Evolutionary conservation across 1,284 basidiomycete genomes (phyloP), one percentile per base, ranked within the genome.

Genomic region (Ustilago bromivora): DNA sequence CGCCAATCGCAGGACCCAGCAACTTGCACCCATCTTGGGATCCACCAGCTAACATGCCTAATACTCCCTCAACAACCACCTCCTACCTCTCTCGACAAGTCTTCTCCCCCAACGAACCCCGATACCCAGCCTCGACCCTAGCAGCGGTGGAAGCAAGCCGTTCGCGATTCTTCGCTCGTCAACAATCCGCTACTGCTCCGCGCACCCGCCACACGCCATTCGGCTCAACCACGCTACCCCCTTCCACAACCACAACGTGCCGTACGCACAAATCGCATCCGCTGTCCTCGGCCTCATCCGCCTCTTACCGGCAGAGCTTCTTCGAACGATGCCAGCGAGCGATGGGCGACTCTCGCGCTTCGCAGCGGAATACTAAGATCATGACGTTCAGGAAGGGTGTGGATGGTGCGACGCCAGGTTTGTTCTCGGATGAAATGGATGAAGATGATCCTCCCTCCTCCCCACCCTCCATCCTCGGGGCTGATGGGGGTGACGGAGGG

Each of bases 271-370:
- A 71, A 15, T 19, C 49, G 2, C 55, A 69, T 17, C 8, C 46
- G 1, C 53, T 72, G 4, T 66, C 67, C 2, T 57, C 41, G 36
- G 34, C 54, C 1, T 36, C 61, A 1, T 51, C 63, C 8, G 34
- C 56, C 10, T 49, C 57, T 10, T 76, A 76, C 19, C 69, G 74
- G 0, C 65, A 69, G 19, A 59, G 54, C 17, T 76, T 76, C 31
- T 76, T 71, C 52, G 69, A 76, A 23, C 61, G 69, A 3, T 76
- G 74, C 55, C 69, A 71, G 41, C 52, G 59, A 8, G 74, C 69
- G 0, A 76, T 76, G 74, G 31, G 62, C 15, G 52, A 58, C n/a
- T 36, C 55, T 2, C 58, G 66, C 4, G 8, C 36, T 10, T 4
- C 35, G 0, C n/a, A 51, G 13, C 49, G 74, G 0, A 12, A 38